Evolutionary conservation across 2,329 filamentous ascomycete species (phyloP).

Genomic region (Aquanectria penicillioides): DNA sequence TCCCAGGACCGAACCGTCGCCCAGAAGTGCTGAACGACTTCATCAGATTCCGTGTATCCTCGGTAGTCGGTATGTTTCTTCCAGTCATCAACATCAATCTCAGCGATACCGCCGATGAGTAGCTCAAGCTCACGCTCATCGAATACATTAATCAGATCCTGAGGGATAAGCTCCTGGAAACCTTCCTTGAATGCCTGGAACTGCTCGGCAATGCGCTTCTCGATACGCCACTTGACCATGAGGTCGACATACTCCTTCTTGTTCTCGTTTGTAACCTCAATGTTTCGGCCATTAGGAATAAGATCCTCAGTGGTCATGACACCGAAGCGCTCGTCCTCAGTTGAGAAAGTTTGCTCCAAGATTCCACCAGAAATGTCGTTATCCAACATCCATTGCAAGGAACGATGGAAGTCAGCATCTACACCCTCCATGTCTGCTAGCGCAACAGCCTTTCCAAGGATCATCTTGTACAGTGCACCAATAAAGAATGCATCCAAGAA

Average conservation of each 20-base stretch:
- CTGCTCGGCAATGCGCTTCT: constrained; percentile 97
- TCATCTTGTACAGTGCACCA: constrained; percentile 99
- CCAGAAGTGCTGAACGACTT: constrained; percentile 99
- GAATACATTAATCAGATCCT: constrained; percentile 97
- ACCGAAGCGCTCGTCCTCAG: constrained; percentile 96
- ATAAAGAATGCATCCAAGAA: constrained; percentile 99
- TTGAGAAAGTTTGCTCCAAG: constrained; percentile 94
- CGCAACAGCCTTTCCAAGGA: constrained; percentile 89
- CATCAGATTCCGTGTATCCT: constrained; percentile 96
- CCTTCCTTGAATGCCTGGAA: constrained; percentile 98
- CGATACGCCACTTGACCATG: constrained; percentile 99
- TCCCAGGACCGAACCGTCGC: constrained; percentile 97
- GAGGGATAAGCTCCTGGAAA: constrained; percentile 96
- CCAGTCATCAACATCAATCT: constrained; percentile 99
- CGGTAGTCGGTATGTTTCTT: constrained; percentile 99
- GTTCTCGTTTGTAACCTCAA: constrained; percentile 97
- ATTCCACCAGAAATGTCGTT: constrained; percentile 95
- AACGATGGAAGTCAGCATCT: constrained; percentile 96
- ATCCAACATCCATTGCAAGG: constrained; percentile 96
- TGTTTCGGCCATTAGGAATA: constrained; percentile 88
- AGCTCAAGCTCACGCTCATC: constrained; percentile 97
- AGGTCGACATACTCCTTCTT: constrained; percentile 99
- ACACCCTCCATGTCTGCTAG: constrained; percentile 99
- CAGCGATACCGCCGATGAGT: constrained; percentile 98
- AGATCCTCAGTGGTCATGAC: constrained; percentile 94